Base-by-base conservation (phyloP, 1,139 yeast species). In the Meyerozyma athensensis region DNA sequence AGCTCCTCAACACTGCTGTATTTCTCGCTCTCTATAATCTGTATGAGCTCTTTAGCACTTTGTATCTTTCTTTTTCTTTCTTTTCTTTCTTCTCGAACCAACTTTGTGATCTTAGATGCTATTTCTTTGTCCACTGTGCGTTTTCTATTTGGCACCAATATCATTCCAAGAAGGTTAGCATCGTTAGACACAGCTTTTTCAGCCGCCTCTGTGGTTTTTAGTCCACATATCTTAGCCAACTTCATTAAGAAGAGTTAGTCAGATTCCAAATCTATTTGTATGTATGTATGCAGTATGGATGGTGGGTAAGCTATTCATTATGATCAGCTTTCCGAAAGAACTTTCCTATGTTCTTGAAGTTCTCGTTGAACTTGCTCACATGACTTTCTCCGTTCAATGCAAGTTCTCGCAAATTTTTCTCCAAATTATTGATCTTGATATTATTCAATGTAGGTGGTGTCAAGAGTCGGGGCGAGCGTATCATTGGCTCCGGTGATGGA, bases 221-320 rank as follows among this genome's bases (percentile, higher is more conserved):
- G 55, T 0, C 98, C 98, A 58, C 98, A 92, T 3, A 90, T 79
- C 56, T 92, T 92, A 13, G 85, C 82, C 16, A 78, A 31, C 35
- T 42, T 50, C 32, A 28, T 28, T 10, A 28, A 13, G 14, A 26
- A 7, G 5, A 16, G 18, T 13, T 24, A 12, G 28, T 3, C 28
- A 24, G 13, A 4, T 13, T 24, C 13, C 28, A 22, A 22, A n/a
- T 22, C 10, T n/a, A 22, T 8, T n/a, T 22, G 26, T 22, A 22
- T 22, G 12, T 22, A 9, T 22, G 26, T 22, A 22, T 22, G 26
- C 26, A 22, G 26, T 22, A 22, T 22, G 26, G 7, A 22, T 22
- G 3, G 26, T 3, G 26, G 10, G 5, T 5, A 30, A 9, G 16
- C 13, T n/a, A 17, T 17, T 38, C 39, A 28, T 46, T 43, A 31